These are phyloP conservation scores for Monosporascus sp. DNA, from an alignment of 2,329 filamentous ascomycete genomes.

Conservation along the genomic window DNA sequence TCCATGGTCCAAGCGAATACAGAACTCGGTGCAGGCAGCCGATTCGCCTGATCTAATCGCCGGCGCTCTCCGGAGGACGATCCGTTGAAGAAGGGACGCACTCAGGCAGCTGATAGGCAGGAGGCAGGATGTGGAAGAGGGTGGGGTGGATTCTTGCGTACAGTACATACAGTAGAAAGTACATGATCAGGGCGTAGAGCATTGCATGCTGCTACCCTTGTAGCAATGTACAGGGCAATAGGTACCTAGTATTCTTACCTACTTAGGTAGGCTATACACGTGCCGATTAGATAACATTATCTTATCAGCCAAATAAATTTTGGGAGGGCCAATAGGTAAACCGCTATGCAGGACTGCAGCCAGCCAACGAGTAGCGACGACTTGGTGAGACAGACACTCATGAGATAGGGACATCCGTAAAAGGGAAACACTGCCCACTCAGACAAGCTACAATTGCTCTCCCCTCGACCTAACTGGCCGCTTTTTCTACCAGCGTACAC, in stretches of 20 bases:
- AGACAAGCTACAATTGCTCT: too few relatives aligned
- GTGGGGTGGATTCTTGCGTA: not conserved
- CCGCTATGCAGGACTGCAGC: not conserved
- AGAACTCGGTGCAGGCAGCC: not conserved
- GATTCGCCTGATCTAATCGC: not conserved
- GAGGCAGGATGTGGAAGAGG: not conserved
- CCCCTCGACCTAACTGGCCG: too few relatives aligned
- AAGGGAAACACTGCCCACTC: too few relatives aligned
- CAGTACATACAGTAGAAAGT: too few relatives aligned
- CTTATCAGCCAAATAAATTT: not conserved
- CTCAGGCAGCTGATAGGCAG: not conserved
- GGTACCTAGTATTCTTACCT: too few relatives aligned
- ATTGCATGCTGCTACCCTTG: too few relatives aligned
- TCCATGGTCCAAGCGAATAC: not conserved
- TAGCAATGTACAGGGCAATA: too few relatives aligned
- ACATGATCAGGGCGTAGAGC: too few relatives aligned
- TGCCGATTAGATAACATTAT: not conserved
- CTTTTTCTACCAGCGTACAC: not conserved
- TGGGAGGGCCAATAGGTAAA: not conserved
- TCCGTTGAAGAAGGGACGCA: not conserved
- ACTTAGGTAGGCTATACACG: not conserved
- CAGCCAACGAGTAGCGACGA: not conserved
- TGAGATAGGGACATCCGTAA: too few relatives aligned
- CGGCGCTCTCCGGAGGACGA: not conserved
- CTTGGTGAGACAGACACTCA: not conserved